Evolutionary conservation across 805 yeast species (phyloP).

Genomic region (Brettanomyces nanus): DNA sequence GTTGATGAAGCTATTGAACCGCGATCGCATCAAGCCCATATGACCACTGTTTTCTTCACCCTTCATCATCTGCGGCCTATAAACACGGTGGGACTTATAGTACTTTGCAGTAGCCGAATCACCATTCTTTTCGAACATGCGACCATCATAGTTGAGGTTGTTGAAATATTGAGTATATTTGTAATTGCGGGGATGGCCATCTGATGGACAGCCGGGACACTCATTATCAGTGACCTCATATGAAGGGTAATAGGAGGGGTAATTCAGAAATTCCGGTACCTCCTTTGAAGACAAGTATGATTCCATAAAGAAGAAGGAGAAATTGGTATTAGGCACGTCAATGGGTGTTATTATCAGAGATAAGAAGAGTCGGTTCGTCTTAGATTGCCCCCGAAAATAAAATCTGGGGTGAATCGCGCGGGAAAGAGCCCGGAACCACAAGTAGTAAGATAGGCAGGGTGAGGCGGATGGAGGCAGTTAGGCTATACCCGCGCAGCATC

Average conservation of each 20-base stretch:
- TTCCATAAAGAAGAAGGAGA: conserved; percentile 12
- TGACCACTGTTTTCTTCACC: background rate
- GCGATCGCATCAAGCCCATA: conserved; percentile 6
- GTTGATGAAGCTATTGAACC: conserved; percentile 17
- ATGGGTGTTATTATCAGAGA: too few relatives aligned
- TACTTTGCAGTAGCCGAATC: conserved; percentile 16
- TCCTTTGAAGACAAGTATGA: conserved; percentile 13
- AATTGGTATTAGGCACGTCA: too few relatives aligned
- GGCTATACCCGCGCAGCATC: background rate
- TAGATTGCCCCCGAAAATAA: too few relatives aligned
- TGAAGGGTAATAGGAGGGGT: conserved; percentile 11
- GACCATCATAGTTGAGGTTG: conserved; percentile 18
- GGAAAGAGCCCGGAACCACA: background rate
- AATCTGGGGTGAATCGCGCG: too few relatives aligned
- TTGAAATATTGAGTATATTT: conserved; percentile 19
- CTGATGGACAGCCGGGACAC: too few relatives aligned
- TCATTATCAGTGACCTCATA: conserved; percentile 9
- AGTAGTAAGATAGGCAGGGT: background rate
- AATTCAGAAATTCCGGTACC: conserved; percentile 17
- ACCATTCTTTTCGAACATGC: conserved; percentile 13
- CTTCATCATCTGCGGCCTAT: conserved; percentile 7
- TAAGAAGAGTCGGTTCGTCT: too few relatives aligned
- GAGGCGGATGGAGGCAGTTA: background rate
- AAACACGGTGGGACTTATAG: conserved; percentile 15
- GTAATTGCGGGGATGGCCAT: too few relatives aligned